Percentiles rank a stretch among this genome's conserved stretches.
Evolutionary conservation across 2,329 filamentous ascomycete species (phyloP).

Genomic region (Diaporthe citri): DNA sequence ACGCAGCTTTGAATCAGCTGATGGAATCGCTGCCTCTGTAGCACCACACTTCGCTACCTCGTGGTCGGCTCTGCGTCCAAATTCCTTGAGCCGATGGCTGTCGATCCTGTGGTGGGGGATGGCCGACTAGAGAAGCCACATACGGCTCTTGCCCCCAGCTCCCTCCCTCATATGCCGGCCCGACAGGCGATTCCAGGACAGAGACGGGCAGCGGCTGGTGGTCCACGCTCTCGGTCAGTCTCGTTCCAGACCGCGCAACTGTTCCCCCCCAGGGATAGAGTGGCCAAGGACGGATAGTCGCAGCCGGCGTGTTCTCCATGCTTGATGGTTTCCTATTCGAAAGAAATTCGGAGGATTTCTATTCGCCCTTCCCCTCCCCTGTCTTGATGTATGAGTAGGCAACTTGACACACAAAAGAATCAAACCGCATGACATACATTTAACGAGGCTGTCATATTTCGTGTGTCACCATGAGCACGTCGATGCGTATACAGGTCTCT

Average conservation of each 20-base stretch:
- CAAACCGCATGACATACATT: slow-evolving; percentile 2
- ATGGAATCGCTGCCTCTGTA: slow-evolving; percentile 25
- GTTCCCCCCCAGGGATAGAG: background rate
- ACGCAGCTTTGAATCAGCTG: slow-evolving; percentile 24
- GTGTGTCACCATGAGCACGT: slow-evolving; percentile 1
- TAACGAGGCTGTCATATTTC: slow-evolving; percentile 14
- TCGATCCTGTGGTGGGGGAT: slow-evolving; percentile 7
- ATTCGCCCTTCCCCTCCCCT: background rate
- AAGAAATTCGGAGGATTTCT: background rate
- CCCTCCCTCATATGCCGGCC: slow-evolving; percentile 23
- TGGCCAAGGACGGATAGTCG: background rate
- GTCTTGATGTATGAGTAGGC: background rate
- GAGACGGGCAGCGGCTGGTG: slow-evolving; percentile 23
- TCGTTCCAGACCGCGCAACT: slow-evolving; percentile 19
- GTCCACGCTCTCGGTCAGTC: slow-evolving; percentile 18
- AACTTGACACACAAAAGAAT: slow-evolving; percentile 5
- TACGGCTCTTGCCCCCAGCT: slow-evolving; percentile 16
- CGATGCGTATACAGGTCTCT: background rate
- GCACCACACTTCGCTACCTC: slow-evolving; percentile 15
- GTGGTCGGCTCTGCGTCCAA: background rate
- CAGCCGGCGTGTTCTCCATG: slow-evolving; percentile 18
- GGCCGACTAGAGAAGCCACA: slow-evolving; percentile 8
- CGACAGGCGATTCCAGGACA: background rate
- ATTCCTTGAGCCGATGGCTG: background rate
- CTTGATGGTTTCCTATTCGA: background rate